Base-by-base conservation (phyloP, 106 monocot genomes). In the Allium fistulosum region DNA sequence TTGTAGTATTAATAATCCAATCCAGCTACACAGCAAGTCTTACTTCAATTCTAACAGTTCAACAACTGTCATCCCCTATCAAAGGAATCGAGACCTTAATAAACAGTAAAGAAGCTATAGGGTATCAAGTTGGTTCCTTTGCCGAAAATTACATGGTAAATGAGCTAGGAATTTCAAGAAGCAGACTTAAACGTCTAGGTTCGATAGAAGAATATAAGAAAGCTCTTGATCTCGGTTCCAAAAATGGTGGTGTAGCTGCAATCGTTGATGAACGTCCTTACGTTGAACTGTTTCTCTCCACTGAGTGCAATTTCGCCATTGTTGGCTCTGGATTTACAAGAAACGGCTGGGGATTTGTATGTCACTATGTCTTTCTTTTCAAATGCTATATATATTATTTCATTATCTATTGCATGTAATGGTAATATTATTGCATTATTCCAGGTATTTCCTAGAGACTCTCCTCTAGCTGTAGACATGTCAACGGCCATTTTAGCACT, bases 311-410 rank as follows among this genome's bases (percentile, higher is more conserved):
- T 12, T 94, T 80, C 61, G 49, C 84, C 0, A 59, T 79, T 60
- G 69, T 82, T 4, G 94, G 94, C 49, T 74, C 80, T 13, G 90
- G 90, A 11, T 94, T 94, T 65, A 94, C 90, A 37, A 94, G 63
- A 77, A 85, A 62, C 45, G 90, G 94, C 16, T 94, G 94, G 94
- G 94, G 94, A 53, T 94, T 94, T 75, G 94, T 94, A 76, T 84
- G 94, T 80, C 22, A 74, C 17, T 12, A 71, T 57, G 27, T 51
- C 22, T 22, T 13, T 22, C 22, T 22, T 22, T 22, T 22, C 22
- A 22, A 22, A 22, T 22, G 22, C 22, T 22, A 1, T 22, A 22
- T 22, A 22, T 22, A 22, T 22, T 22, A 22, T 22, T 22, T 22
- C 22, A 22, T 22, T 22, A 22, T 22, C 22, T 22, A 22, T 22